Conservation (phyloP, 2,329 filamentous ascomycete species). For the Alternaria arbusti region DNA sequence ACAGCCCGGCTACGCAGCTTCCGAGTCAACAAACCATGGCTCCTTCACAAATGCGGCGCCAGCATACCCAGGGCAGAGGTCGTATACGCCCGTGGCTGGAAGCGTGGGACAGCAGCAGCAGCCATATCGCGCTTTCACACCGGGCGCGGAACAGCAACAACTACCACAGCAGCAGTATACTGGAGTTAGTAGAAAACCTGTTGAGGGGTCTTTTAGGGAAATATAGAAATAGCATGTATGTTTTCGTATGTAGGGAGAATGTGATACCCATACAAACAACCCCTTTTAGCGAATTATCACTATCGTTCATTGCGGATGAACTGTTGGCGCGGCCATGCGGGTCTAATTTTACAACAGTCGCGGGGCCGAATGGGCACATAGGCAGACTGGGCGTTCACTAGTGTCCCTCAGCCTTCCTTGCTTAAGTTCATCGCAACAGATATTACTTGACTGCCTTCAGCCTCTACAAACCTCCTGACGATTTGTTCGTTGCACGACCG, state of each 20-base stretch:
- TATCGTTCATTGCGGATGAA: too few species aligned
- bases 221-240: background rate
- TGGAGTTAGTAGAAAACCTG: background rate
- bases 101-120: background rate
- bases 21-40: background rate
- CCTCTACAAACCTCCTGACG: too few species aligned
- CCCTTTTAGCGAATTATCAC: too few species aligned
- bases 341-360: too few species aligned
- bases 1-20: background rate
- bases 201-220: constrained; percentile 7
- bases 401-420: too few species aligned
- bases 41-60: background rate
- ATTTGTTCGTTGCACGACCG: too few species aligned
- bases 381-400: too few species aligned
- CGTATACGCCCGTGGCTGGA: constrained; percentile 5
- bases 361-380: too few species aligned
- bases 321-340: too few species aligned
- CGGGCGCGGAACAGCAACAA: background rate
- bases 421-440: too few species aligned
- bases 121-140: constrained; percentile 8
- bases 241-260: background rate
- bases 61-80: constrained; percentile 6
- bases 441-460: too few species aligned
- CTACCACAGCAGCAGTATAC: background rate
- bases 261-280: background rate